These are phyloP conservation scores for Ochetophila trinervis DNA, from an alignment of 306 rosid genomes.

Conservation along the genomic window DNA sequence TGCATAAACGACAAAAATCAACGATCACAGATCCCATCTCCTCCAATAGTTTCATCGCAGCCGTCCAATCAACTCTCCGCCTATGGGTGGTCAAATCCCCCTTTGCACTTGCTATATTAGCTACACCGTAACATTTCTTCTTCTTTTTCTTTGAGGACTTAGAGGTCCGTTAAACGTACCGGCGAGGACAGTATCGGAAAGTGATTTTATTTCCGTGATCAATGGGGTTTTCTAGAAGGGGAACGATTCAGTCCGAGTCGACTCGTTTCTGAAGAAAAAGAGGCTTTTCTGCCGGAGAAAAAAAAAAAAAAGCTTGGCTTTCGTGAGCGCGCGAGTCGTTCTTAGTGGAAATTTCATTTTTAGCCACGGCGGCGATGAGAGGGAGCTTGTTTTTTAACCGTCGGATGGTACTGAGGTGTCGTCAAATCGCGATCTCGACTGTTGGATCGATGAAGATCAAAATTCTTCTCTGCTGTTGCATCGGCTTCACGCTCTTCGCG, in stretches of 20 bases:
- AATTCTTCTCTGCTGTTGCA: slow-evolving; percentile 59
- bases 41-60: background rate
- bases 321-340: background rate
- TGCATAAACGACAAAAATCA: background rate
- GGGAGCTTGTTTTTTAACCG: slow-evolving; percentile 57
- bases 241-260: slow-evolving; percentile 6
- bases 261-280: background rate
- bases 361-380: slow-evolving; percentile 47
- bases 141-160: background rate
- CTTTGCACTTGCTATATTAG: background rate
- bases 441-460: slow-evolving; percentile 74
- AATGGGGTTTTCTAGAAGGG: background rate
- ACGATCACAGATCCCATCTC: background rate
- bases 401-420: slow-evolving; percentile 63
- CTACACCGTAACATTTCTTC: background rate
- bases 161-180: background rate
- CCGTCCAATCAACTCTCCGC: background rate
- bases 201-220: background rate
- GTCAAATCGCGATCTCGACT: slow-evolving; percentile 50
- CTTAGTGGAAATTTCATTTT: background rate
- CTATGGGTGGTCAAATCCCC: too few relatives aligned
- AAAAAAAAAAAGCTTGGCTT: background rate
- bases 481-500: slow-evolving; percentile 49
- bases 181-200: background rate
- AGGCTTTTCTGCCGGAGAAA: background rate